A percentile compares a stretch with the other conserved stretches of the same genome.
Evolutionary conservation across 75 land plant genomes (phyloP).

Genomic region (Adiantum capillusveneris): DNA sequence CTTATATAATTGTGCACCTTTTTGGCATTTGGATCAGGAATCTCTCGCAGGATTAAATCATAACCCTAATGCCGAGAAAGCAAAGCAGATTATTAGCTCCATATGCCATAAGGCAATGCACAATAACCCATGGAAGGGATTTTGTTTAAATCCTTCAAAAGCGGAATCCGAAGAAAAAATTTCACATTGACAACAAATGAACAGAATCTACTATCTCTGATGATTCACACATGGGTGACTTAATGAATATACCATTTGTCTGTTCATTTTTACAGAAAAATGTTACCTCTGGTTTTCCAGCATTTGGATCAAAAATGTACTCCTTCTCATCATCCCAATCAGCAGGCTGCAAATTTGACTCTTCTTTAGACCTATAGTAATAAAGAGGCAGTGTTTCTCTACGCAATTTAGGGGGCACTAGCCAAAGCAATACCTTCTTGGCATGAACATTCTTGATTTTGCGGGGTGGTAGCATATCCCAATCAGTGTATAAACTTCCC

Average conservation of each 20-base stretch:
- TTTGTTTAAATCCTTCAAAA: no score
- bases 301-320: constrained; percentile 81
- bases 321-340: constrained; percentile 93
- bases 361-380: no score
- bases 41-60: constrained; percentile 81
- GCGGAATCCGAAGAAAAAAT: no score
- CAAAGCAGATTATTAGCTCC: no score
- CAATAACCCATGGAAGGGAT: no score
- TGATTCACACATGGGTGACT: no score
- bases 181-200: no score
- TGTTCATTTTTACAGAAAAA: background rate
- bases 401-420: background rate
- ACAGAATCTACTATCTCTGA: no score
- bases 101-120: no score
- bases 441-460: constrained; percentile 78
- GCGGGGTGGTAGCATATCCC: constrained; percentile 90
- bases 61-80: constrained; percentile 48
- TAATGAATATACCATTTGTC: background rate
- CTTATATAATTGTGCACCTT: constrained; percentile 36
- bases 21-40: constrained; percentile 91
- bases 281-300: constrained; percentile 79
- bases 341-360: constrained; percentile 73
- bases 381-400: no score
- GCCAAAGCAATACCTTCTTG: constrained; percentile 50
- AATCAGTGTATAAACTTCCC: constrained; percentile 90